A percentile compares a stretch with the other conserved stretches of the same genome.
phyloP scores from a whole-genome alignment of 1,139 yeast genomes.

The Pichia inconspicua region DNA sequence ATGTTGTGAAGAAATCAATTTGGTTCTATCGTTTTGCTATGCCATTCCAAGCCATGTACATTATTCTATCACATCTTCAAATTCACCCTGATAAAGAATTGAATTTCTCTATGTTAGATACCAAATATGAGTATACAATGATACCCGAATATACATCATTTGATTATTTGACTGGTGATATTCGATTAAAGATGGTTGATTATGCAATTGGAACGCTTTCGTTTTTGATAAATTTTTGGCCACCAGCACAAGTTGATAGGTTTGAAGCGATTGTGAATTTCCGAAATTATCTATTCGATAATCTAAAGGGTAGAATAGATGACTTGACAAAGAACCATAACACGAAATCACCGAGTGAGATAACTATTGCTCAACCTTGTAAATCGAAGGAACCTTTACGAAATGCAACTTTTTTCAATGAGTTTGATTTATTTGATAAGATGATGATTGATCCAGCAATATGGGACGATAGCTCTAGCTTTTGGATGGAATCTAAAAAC shows the following conservation, averaged over 20 bases:
- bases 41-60: constrained; percentile 21
- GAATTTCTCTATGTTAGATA: constrained; percentile 12
- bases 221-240: constrained; percentile 14
- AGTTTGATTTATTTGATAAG: not conserved
- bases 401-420: not conserved
- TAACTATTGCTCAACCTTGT: no score
- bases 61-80: constrained; percentile 17
- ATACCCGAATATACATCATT: constrained; percentile 7
- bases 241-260: constrained; percentile 10
- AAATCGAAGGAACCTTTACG: not conserved
- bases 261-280: constrained; percentile 15
- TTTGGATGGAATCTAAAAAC: not conserved
- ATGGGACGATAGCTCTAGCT: not conserved
- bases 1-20: constrained; percentile 7
- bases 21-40: constrained; percentile 21
- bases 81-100: constrained; percentile 10
- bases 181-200: constrained; percentile 12
- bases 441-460: not conserved
- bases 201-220: constrained; percentile 9
- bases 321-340: no score
- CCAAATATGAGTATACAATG: constrained; percentile 12
- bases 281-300: constrained; percentile 9
- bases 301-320: not conserved
- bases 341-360: no score
- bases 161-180: constrained; percentile 13